Percentiles rank a stretch among this genome's conserved stretches.
phyloP scores from a whole-genome alignment of 148 eudicot genomes.

The Tetragonia tetragonoides region DNA sequence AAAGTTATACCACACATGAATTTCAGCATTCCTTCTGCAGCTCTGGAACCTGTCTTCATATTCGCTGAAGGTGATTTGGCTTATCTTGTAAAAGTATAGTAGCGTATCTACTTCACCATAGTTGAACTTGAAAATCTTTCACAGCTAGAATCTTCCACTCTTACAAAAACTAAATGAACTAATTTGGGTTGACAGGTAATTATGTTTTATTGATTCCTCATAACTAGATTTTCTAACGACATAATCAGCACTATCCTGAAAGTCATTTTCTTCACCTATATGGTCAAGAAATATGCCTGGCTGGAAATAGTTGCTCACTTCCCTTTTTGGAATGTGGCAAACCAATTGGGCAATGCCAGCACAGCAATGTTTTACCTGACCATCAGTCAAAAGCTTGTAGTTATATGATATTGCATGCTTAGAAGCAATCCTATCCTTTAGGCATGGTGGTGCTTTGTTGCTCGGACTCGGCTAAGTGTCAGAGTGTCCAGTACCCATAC shows the following conservation, averaged over 20 bases:
- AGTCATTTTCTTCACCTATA: background rate
- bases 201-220: background rate
- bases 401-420: too few relatives aligned
- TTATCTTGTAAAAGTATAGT: background rate
- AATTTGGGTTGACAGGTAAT: too few relatives aligned
- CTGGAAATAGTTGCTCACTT: too few relatives aligned
- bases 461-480: too few relatives aligned
- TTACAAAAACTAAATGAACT: too few relatives aligned
- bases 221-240: background rate
- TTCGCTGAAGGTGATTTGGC: conserved; percentile 64
- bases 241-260: background rate
- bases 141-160: background rate
- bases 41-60: conserved; percentile 67
- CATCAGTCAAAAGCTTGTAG: too few relatives aligned
- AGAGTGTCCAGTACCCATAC: too few relatives aligned
- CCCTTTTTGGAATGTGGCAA: too few relatives aligned
- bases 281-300: background rate
- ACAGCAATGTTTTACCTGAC: too few relatives aligned
- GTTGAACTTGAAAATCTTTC: background rate
- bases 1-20: conserved; percentile 82
- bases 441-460: too few relatives aligned
- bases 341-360: too few relatives aligned
- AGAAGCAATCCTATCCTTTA: too few relatives aligned
- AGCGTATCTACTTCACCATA: background rate
- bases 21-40: conserved; percentile 92